Base-by-base conservation (phyloP, 345 rosid species). In the Dovyalis caffra region DNA sequence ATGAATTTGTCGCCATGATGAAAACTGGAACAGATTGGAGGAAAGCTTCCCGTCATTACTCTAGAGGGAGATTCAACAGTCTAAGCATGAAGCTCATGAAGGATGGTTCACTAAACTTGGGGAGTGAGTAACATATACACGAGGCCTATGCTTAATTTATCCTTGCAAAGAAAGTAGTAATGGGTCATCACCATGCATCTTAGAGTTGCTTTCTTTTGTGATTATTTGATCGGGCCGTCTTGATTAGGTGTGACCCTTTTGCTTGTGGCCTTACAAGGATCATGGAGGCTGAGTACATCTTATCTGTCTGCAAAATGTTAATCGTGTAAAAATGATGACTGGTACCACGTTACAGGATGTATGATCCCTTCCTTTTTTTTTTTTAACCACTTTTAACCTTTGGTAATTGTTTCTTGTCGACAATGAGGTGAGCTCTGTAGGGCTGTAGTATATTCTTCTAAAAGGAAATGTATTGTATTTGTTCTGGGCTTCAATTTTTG, bases 41-140 rank as follows among this genome's bases (percentile, higher is more conserved):
- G 82, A 96, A 96, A 83, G 99, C 99, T n/a, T 96, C 99, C 7
- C 98, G 99, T n/a, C 98, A 96, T 83, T 96, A 96, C 85, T 96
- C 99, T 0, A 90, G 99, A 83, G 99, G 99, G 71, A 88, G 98
- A 86, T 96, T 96, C 81, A 96, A 96, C 88, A 96, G 92, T 84
- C 90, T 96, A 69, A 96, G 99, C 89, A 85, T 93, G 47, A 96
- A 96, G 84, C 85, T 96, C 82, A 90, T 92, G 97, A 96, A 92
- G 85, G 98, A 96, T 67, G 98, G 99, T 68, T 96, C 99, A 32
- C 83, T 96, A 71, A 92, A 92, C 84, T 76, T 91, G 87, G 98
- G 97, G 74, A 86, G 71, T 47, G 95, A 88, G 82, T 85, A 85
- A 82, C 64, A 34, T 38, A 61, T 25, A 76, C 72, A 80, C 71